phyloP scores from a whole-genome alignment of 345 rosid genomes.

The Noccaea caerulescens region DNA sequence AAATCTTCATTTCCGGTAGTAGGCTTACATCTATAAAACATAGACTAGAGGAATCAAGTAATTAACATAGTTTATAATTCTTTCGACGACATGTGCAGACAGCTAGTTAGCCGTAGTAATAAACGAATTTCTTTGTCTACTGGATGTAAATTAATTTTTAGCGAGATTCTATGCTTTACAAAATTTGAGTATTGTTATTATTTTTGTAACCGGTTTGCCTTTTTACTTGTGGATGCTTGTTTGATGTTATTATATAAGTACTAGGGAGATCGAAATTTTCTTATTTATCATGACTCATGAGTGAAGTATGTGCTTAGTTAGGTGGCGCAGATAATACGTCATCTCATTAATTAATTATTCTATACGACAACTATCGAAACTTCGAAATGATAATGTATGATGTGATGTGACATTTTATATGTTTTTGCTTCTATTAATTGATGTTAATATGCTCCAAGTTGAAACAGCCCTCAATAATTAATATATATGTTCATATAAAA shows the following conservation, averaged over 20 bases:
- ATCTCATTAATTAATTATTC: constrained; percentile 20
- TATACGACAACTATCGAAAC: not conserved
- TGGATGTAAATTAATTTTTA: not conserved
- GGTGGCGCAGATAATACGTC: constrained; percentile 34
- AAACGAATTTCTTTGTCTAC: not conserved
- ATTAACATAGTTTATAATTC: not conserved
- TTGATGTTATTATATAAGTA: not conserved
- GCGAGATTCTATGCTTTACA: too few species aligned
- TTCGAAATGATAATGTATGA: constrained; percentile 3
- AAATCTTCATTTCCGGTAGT: not conserved
- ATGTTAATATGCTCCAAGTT: constrained; percentile 1
- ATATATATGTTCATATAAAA: too few species aligned
- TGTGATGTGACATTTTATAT: constrained; percentile 24
- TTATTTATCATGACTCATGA: constrained; percentile 37
- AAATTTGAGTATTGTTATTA: too few species aligned
- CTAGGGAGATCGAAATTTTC: constrained; percentile 1
- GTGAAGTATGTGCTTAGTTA: constrained; percentile 38
- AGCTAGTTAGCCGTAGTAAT: not conserved
- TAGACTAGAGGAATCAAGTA: not conserved
- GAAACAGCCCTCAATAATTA: not conserved
- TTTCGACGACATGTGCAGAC: not conserved
- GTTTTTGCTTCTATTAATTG: not conserved
- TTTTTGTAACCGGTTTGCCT: too few species aligned
- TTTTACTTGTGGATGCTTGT: not conserved
- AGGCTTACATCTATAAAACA: not conserved